These are phyloP conservation scores for Cercospora brassicicola DNA, from an alignment of 2,329 filamentous ascomycete species.

Conservation along the genomic window DNA sequence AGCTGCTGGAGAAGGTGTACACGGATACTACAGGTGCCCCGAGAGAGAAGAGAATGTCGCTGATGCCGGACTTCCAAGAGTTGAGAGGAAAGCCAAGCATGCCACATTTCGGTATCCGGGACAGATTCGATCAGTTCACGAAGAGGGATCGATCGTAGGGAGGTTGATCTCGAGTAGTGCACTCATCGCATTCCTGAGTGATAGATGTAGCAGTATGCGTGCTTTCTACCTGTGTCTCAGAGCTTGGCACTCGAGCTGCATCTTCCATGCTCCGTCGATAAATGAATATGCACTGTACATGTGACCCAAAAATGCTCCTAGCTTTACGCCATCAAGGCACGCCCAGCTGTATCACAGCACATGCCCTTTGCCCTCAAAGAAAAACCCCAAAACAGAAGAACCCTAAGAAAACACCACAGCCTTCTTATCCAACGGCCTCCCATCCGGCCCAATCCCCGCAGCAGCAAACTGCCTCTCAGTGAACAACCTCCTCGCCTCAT, in stretches of 20 bases:
- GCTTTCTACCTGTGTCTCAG: not conserved
- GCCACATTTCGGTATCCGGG: constrained; percentile 29
- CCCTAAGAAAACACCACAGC: constrained; percentile 83
- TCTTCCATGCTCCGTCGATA: not conserved
- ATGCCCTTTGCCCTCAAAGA: not conserved
- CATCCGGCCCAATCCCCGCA: constrained; percentile 86
- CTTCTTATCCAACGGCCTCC: constrained; percentile 85
- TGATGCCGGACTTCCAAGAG: constrained; percentile 28
- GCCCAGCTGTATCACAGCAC: not conserved
- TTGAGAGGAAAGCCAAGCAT: constrained; percentile 30
- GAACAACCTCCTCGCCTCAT: constrained; percentile 83
- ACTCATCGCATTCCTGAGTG: not conserved
- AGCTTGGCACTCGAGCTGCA: not conserved
- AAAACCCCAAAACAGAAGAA: not conserved
- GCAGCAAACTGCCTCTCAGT: constrained; percentile 83
- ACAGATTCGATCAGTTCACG: constrained; percentile 28
- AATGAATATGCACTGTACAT: not conserved
- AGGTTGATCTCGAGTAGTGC: not conserved
- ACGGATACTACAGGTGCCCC: constrained; percentile 15
- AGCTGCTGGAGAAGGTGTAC: constrained; percentile 80
- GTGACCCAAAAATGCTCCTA: not conserved
- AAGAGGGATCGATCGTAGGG: constrained; percentile 28
- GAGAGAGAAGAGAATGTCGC: constrained; percentile 22
- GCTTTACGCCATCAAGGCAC: not conserved
- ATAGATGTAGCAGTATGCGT: not conserved